A percentile compares a stretch with the other conserved stretches of the same genome.
Evolutionary conservation across 352 stramenopile species (phyloP).

Genomic region (Peronospora farinosa): DNA sequence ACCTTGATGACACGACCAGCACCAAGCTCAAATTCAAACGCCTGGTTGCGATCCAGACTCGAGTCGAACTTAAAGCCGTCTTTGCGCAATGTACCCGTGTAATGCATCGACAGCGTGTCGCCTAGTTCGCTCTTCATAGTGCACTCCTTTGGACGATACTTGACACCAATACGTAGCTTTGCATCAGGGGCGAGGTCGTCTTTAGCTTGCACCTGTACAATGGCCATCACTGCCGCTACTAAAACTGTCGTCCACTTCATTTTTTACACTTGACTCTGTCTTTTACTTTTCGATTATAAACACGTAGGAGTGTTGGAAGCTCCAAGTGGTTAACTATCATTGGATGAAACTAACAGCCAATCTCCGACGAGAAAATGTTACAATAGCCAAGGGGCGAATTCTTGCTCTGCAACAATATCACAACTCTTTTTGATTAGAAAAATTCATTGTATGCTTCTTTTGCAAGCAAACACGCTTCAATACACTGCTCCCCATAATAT

Average conservation of each 20-base stretch:
- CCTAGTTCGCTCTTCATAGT: constrained; percentile 67
- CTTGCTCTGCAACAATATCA: no score
- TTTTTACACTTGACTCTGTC: constrained; percentile 1
- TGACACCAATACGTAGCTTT: constrained; percentile 72
- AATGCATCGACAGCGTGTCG: constrained; percentile 92
- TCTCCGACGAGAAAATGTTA: no score
- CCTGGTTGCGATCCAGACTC: constrained; percentile 89
- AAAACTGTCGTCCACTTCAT: constrained; percentile 61
- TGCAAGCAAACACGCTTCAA: no score
- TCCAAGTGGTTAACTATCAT: constrained; percentile 35
- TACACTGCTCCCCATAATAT: no score
- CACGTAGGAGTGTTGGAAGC: not conserved
- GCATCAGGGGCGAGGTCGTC: constrained; percentile 63
- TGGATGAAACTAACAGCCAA: constrained; percentile 50
- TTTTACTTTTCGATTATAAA: constrained; percentile 16
- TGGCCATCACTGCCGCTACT: constrained; percentile 30
- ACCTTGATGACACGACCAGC: constrained; percentile 92
- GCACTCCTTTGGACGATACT: constrained; percentile 66
- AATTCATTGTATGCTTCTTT: no score
- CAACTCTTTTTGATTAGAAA: no score
- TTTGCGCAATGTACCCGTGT: constrained; percentile 92
- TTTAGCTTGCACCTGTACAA: constrained; percentile 50
- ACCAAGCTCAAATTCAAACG: constrained; percentile 93
- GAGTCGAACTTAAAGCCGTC: constrained; percentile 97
- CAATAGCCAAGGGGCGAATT: no score